phyloP scores from a whole-genome alignment of 768 basidiomycete genomes.

The Rhizopogon roseolus region DNA sequence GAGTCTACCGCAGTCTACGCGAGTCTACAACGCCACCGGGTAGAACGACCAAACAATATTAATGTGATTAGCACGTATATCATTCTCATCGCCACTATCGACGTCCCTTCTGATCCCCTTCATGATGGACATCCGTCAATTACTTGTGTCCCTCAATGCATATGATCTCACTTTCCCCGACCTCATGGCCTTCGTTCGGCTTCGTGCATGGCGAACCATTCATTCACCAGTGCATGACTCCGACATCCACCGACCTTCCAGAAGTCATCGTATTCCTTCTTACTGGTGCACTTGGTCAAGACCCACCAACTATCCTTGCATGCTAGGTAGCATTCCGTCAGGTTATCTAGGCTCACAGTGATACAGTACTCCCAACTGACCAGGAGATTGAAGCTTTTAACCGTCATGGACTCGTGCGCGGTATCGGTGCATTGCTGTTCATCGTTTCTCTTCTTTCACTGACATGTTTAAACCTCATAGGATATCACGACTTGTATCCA shows the following conservation, averaged over 20 bases:
- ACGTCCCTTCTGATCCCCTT: too few relatives aligned
- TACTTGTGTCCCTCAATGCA: too few relatives aligned
- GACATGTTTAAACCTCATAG: background rate
- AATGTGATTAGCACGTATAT: too few relatives aligned
- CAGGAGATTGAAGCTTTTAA: background rate
- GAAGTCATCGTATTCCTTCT: background rate
- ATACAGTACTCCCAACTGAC: background rate
- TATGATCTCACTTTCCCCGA: background rate
- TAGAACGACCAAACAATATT: too few relatives aligned
- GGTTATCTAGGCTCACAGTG: background rate
- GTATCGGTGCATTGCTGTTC: background rate
- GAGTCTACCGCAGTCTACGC: too few relatives aligned
- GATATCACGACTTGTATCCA: constrained; percentile 1
- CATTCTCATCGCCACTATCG: too few relatives aligned
- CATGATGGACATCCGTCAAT: too few relatives aligned
- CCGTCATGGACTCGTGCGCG: background rate
- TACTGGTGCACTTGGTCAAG: background rate
- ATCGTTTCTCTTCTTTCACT: background rate
- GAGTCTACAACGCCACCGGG: too few relatives aligned
- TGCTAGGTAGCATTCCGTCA: background rate
- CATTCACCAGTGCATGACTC: background rate
- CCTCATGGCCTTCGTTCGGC: background rate
- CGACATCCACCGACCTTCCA: background rate
- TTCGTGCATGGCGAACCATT: constrained; percentile 1
- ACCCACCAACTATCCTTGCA: background rate